phyloP scores from a whole-genome alignment of 164 flowering plant species.

The Houttuynia cordata region DNA sequence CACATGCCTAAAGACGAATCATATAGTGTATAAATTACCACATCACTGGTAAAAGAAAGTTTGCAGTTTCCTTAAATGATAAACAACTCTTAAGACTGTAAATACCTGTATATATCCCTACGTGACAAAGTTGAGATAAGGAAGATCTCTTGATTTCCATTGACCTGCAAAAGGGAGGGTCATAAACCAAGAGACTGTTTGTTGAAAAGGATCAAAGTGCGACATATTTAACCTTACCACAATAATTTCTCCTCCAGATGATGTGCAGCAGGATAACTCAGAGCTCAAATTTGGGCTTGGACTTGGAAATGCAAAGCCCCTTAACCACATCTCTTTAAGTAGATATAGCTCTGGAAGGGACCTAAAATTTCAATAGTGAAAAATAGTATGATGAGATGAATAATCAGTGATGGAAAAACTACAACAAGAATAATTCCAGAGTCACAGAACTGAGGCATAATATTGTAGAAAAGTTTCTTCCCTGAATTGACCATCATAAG shows the following conservation, averaged over 20 bases:
- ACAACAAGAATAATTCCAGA: no score
- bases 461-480: no score
- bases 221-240: conserved; percentile 30
- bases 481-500: no score
- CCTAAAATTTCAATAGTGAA: conserved; percentile 22
- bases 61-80: no score
- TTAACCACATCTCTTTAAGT: conserved; percentile 50
- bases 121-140: conserved; percentile 41
- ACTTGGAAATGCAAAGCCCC: conserved; percentile 41
- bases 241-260: conserved; percentile 59
- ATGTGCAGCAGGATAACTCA: conserved; percentile 36
- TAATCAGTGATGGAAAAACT: no score
- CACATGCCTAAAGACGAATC: conserved; percentile 30
- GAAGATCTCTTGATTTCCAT: conserved; percentile 67
- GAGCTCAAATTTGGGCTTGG: conserved; percentile 27
- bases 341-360: conserved; percentile 76
- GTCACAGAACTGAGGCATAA: no score
- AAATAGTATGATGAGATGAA: no score
- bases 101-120: conserved; percentile 50
- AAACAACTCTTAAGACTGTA: no score
- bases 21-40: background rate
- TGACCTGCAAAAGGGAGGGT: conserved; percentile 34
- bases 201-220: background rate
- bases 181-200: background rate
- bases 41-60: no score